phyloP scores from a whole-genome alignment of 192 early-diverging fungal species.

The Paraglomus brasilianum region DNA sequence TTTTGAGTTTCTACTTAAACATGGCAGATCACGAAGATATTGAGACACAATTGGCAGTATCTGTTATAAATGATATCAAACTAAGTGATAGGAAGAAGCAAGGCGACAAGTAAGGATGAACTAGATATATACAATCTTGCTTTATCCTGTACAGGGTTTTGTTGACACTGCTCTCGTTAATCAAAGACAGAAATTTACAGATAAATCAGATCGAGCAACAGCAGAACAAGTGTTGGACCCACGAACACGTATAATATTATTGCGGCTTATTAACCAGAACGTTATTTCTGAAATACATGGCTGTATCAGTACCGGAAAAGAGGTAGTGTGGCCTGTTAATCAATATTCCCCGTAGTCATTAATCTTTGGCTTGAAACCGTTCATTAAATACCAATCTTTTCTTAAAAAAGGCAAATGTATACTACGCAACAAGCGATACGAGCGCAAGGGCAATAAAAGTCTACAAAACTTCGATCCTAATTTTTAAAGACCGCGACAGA shows the following conservation, averaged over 20 bases:
- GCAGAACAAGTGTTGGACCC: conserved; percentile 97
- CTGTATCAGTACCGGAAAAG: conserved; percentile 97
- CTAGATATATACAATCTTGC: background rate
- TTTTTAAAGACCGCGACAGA: conserved; percentile 97
- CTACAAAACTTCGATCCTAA: conserved; percentile 98
- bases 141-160: background rate
- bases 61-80: conserved; percentile 55
- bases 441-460: conserved; percentile 92
- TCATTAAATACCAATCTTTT: background rate
- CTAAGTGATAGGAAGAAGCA: conserved; percentile 61
- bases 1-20: too few relatives aligned
- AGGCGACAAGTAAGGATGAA: conserved; percentile 51
- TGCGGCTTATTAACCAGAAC: conserved; percentile 90
- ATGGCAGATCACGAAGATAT: too few relatives aligned
- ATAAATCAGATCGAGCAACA: conserved; percentile 94
- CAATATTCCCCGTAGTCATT: background rate
- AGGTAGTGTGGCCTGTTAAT: conserved; percentile 43
- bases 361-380: conserved; percentile 3
- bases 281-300: conserved; percentile 94
- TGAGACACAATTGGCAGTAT: conserved; percentile 34
- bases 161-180: background rate
- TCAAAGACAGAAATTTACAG: conserved; percentile 47
- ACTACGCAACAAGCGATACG: conserved; percentile 88
- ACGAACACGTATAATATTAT: conserved; percentile 95
- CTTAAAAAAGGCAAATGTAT: conserved; percentile 83